Evolutionary conservation across 495 filamentous ascomycete genomes (phyloP), one percentile per base, ranked within the genome.

Genomic region (Neurospora sublineolata): DNA sequence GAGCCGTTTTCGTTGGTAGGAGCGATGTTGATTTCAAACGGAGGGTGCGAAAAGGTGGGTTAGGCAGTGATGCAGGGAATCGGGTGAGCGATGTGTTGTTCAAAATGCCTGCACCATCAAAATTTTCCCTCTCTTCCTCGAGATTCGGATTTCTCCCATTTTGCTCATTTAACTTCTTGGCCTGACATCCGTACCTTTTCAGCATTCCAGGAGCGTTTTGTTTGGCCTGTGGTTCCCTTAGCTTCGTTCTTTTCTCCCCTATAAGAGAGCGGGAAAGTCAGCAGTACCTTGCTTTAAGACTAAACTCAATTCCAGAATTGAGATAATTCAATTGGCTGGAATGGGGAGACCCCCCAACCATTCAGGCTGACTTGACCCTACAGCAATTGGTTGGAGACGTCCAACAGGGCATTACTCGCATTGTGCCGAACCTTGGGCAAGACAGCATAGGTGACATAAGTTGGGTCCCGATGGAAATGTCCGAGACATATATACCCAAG

Each of bases 51-150:
- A 80, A 79, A 79, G 80, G 76, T 78, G 79, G 80, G 82, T 85
- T 82, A 84, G 83, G 83, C 83, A 83, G 83, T 82, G 79, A 81
- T 84, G 83, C 83, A 82, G 80, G 78, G 76, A 77, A 76, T 83
- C 80, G 80, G 83, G 83, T 64, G 52, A 64, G 52, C 83, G 78
- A 74, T 79, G 80, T 82, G 77, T 81, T 84, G 80, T 85, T 74
- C 74, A 71, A 73, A 69, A 73, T 71, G 72, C 58, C 72, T 75
- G 75, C 76, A 80, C 80, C 73, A 75, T 76, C n/a, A 79, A 52
- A 67, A 72, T 67, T 67, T 75, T 75, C 52, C 52, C 52, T 60
- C 52, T 30, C 52, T 33, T 16, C 52, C 27, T 64, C 14, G 12
- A 33, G 12, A 33, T 64, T 64, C 52, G 27, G 52, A 60, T 16